These are phyloP conservation scores for Penicillium tannophilum DNA, from an alignment of 495 filamentous ascomycete species.

Conservation along the genomic window DNA sequence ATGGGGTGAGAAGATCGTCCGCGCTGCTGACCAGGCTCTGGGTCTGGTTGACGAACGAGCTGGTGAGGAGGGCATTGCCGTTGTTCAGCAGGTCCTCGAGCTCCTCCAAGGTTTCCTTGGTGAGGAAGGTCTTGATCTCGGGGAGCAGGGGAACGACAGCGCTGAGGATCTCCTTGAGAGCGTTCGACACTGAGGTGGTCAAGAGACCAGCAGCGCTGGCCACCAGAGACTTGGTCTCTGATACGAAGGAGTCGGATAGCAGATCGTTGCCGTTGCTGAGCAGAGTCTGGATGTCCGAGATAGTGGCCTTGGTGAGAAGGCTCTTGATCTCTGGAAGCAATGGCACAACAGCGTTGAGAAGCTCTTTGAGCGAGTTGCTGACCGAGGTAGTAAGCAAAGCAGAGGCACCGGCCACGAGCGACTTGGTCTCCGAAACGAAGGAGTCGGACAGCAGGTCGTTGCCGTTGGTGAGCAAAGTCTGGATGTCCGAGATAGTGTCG, in stretches of 20 bases:
- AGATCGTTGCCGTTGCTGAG: conserved; percentile 35
- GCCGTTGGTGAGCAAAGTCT: conserved; percentile 40
- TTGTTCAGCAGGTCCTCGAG: conserved; percentile 37
- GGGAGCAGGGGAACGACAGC: conserved; percentile 32
- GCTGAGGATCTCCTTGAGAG: conserved; percentile 24
- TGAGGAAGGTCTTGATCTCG: conserved; percentile 32
- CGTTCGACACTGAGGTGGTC: conserved; percentile 8
- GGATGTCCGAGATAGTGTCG: conserved; percentile 36
- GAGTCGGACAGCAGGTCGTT: conserved; percentile 35
- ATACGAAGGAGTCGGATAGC: conserved; percentile 34
- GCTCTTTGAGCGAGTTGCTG: conserved; percentile 27
- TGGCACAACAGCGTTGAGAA: conserved; percentile 38
- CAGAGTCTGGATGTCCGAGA: conserved; percentile 38
- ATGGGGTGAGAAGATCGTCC: conserved; percentile 36
- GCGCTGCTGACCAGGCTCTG: conserved; percentile 13
- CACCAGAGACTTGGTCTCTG: conserved; percentile 23
- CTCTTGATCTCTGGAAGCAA: conserved; percentile 36
- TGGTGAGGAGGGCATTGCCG: conserved; percentile 35
- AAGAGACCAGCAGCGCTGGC: conserved; percentile 18
- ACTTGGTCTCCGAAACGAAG: conserved; percentile 31
- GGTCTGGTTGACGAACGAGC: conserved; percentile 32
- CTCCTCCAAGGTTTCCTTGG: conserved; percentile 30
- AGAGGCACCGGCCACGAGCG: conserved; percentile 24
- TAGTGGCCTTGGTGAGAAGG: conserved; percentile 32
- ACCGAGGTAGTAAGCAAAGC: conserved; percentile 19